Evolutionary conservation across 305 asterid species (phyloP).

Genomic region (Rubia peregrina): DNA sequence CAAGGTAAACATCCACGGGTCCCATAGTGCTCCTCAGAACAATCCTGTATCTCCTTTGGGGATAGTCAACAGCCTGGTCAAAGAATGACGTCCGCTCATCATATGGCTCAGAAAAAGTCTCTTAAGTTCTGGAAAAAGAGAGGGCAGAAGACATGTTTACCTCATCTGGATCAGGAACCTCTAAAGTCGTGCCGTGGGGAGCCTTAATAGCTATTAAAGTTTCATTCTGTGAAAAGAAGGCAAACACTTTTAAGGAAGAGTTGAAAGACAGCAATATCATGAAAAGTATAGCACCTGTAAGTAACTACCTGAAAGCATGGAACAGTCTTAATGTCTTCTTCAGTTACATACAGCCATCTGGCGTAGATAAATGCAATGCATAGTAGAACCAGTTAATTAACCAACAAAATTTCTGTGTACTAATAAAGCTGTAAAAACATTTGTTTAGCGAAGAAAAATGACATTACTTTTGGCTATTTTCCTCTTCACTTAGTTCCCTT

Average conservation of each 20-base stretch:
- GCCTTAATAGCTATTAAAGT: conserved; percentile 90
- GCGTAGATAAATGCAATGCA: conserved; percentile 12
- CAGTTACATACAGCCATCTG: conserved; percentile 87
- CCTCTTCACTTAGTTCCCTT: conserved; percentile 33
- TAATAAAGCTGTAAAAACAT: conserved; percentile 1
- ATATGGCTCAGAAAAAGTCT: conserved; percentile 5
- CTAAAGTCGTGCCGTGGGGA: conserved; percentile 93
- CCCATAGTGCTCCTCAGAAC: conserved; percentile 94
- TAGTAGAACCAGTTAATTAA: conserved; percentile 10
- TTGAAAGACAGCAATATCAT: conserved; percentile 4
- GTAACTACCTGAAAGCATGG: conserved; percentile 72
- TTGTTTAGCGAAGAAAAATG: conserved; percentile 1
- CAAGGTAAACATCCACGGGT: conserved; percentile 88
- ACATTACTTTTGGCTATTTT: conserved; percentile 28
- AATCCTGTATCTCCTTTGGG: conserved; percentile 86
- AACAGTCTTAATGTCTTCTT: conserved; percentile 73
- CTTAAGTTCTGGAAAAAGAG: not conserved
- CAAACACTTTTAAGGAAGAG: not conserved
- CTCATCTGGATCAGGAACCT: conserved; percentile 96
- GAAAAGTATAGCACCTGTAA: conserved; percentile 2
- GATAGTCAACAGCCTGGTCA: conserved; percentile 76
- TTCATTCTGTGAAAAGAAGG: conserved; percentile 46
- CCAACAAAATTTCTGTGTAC: not conserved
- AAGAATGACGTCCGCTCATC: conserved; percentile 7
- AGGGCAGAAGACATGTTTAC: conserved; percentile 26